Percentiles rank a stretch among this genome's conserved stretches.
phyloP scores from a whole-genome alignment of 371 early-diverging fungal species.

The Mortierella sp. region DNA sequence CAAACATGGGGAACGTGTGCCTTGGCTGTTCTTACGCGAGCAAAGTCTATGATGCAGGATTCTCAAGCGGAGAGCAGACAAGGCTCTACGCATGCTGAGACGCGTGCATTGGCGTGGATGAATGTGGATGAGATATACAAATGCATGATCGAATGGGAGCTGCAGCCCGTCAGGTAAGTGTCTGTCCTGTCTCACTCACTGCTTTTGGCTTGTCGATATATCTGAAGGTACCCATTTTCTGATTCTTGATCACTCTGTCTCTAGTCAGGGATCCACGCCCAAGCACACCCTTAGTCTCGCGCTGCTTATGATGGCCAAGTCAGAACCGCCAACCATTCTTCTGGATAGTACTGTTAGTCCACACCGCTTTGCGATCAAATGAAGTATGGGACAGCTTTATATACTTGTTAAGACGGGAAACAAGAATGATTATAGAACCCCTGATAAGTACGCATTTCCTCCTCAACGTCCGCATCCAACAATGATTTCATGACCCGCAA shows the following conservation, averaged over 20 bases:
- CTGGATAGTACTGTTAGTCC: conserved; percentile 44
- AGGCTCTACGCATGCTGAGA: not conserved
- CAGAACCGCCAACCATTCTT: conserved; percentile 41
- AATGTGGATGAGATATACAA: conserved; percentile 51
- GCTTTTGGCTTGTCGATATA: too few relatives aligned
- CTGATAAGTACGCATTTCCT: not conserved
- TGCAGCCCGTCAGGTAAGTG: conserved; percentile 48
- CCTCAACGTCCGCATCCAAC: not conserved
- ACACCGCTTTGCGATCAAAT: conserved; percentile 31
- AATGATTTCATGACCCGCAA: conserved; percentile 26
- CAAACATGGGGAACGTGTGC: conserved; percentile 51
- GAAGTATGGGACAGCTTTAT: too few relatives aligned
- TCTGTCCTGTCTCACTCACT: too few relatives aligned
- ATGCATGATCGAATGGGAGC: conserved; percentile 49
- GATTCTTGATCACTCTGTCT: too few relatives aligned
- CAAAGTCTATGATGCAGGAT: conserved; percentile 9
- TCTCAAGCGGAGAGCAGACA: not conserved
- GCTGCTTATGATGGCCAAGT: conserved; percentile 53
- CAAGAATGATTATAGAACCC: not conserved
- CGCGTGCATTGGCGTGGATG: conserved; percentile 35
- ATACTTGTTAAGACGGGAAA: too few relatives aligned
- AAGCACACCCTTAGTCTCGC: conserved; percentile 51
- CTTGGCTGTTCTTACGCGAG: conserved; percentile 35
- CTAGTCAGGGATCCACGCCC: conserved; percentile 52
- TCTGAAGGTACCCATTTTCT: not conserved